Evolutionary conservation across 2,329 filamentous ascomycete genomes (phyloP), one percentile per base, ranked within the genome.

Genomic region (Colletotrichum falcatum): DNA sequence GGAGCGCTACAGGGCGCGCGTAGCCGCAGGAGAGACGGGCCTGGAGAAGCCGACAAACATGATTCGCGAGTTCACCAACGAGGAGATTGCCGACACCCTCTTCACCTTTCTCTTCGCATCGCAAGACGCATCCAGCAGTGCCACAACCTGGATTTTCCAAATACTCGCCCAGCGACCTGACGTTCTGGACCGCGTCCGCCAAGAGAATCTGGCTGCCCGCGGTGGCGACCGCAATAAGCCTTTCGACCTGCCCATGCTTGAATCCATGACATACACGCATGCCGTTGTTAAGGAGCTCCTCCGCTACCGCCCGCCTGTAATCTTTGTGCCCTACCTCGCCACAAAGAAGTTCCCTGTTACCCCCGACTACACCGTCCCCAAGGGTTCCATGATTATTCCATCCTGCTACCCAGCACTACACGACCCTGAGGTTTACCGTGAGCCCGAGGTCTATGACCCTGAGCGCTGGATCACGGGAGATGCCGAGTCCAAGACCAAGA

Each of bases 1-100:
- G 0, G 87, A 91, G 73, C 83, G 81, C 54, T 94, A 94, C 80
- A 86, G 87, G 48, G 86, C 91, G 72, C 86, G 86, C 66, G 77
- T 93, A 42, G 91, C 88, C 2, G 87, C 88, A 59, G 92, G 92
- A 33, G 78, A 81, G 4, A 70, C 56, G 0, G 66, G 77, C 8
- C 75, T 75, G 0, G 83, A 84, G 75, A 86, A 83, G 70, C 85
- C 86, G 0, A 72, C 76, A 0, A 85, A 84, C 55, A 71, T 87
- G 42, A 84, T 87, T 60, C 84, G 85, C 28, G 82, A 86, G 20
- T 87, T 87, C 71, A 83, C 83, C 2, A 76, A 87, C 28, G 77
- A 81, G 14, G 86, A 87, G 68, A 86, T 87, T 20, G 79, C 78
- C 0, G 78, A 86, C 71, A 87, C 85, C 0, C 76, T 87, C 33